Conservation (phyloP, 2,329 filamentous ascomycete genomes). For the Colletotrichum camelliae region DNA sequence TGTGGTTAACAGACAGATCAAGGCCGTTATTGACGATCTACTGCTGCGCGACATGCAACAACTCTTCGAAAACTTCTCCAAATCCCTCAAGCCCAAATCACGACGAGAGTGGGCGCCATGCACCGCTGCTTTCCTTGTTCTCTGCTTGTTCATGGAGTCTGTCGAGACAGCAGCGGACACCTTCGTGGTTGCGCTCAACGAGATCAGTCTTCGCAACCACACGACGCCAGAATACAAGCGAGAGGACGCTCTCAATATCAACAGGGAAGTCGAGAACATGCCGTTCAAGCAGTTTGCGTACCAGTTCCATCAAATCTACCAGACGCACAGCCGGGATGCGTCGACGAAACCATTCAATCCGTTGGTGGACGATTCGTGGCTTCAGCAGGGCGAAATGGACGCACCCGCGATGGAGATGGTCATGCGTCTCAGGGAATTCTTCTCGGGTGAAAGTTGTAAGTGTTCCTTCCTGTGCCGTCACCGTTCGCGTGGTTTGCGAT, state of each 20-base stretch:
- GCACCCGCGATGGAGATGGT: constrained; percentile 51
- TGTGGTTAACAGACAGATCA: constrained; percentile 62
- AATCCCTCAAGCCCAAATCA: constrained; percentile 59
- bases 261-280: constrained; percentile 60
- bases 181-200: constrained; percentile 57
- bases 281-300: constrained; percentile 66
- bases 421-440: constrained; percentile 45
- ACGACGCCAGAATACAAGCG: constrained; percentile 42
- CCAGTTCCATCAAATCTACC: constrained; percentile 65
- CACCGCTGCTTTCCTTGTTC: constrained; percentile 59
- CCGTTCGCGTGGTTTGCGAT: neutral
- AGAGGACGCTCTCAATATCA: constrained; percentile 50
- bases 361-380: constrained; percentile 49
- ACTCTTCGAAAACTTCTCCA: constrained; percentile 58
- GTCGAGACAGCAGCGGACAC: constrained; percentile 59
- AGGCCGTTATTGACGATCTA: constrained; percentile 61
- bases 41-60: constrained; percentile 55
- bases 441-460: constrained; percentile 52
- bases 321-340: constrained; percentile 58
- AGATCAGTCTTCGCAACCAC: constrained; percentile 49
- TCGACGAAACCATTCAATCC: constrained; percentile 60
- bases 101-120: constrained; percentile 62
- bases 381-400: constrained; percentile 52
- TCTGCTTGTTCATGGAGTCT: constrained; percentile 65
- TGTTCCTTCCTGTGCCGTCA: neutral